Conservation (phyloP, 2,329 filamentous ascomycete species). For the Colletotrichum sp. region DNA sequence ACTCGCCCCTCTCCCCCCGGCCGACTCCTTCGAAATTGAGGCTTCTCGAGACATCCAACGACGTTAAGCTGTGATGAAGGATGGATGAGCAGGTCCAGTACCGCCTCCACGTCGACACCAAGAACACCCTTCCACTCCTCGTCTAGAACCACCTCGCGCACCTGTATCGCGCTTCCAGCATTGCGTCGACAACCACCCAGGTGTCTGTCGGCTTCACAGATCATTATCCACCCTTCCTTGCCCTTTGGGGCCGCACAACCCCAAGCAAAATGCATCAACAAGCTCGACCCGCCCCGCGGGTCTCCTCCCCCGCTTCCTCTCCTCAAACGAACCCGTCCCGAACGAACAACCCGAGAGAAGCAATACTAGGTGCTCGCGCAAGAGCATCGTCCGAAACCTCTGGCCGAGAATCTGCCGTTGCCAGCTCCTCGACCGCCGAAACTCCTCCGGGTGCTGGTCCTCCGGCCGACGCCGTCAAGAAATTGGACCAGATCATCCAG, state of each 20-base stretch:
- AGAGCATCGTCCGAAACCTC: constrained; percentile 49
- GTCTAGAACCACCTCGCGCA: constrained; percentile 1
- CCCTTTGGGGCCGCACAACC: neutral
- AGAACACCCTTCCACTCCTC: neutral
- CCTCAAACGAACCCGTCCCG: constrained; percentile 75
- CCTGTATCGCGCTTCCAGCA: neutral
- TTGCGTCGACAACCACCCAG: neutral
- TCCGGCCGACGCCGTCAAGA: constrained; percentile 72
- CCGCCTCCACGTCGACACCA: constrained; percentile 16
- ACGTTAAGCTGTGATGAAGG: constrained; percentile 13
- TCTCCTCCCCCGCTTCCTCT: constrained; percentile 75
- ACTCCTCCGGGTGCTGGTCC: constrained; percentile 50
- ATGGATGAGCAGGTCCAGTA: constrained; percentile 22
- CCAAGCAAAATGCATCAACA: constrained; percentile 81
- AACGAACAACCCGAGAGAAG: constrained; percentile 78
- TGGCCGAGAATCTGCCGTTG: constrained; percentile 37
- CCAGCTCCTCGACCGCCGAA: constrained; percentile 54
- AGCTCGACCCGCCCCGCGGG: constrained; percentile 75
- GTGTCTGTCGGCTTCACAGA: neutral
- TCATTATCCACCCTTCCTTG: neutral
- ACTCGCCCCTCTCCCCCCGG: neutral
- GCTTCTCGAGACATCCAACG: neutral
- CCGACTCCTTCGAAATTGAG: neutral
- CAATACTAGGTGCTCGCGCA: constrained; percentile 39
- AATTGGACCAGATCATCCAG: constrained; percentile 93